Percentiles rank a stretch among this genome's conserved stretches.
These are phyloP conservation scores for Saturnispora gosingensis DNA, from an alignment of 805 yeast species.

Conservation along the genomic window DNA sequence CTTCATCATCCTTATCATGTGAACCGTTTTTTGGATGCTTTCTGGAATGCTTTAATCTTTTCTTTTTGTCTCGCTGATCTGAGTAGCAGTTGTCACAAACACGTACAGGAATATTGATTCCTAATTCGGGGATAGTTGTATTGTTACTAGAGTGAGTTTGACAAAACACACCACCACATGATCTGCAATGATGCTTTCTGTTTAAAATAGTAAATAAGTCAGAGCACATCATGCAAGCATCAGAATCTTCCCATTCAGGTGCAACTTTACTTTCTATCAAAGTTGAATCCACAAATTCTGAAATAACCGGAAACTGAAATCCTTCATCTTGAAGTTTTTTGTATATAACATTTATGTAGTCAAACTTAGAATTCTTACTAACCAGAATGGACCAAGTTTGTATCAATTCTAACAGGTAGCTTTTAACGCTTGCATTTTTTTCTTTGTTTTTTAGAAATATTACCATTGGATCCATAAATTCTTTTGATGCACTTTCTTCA, in stretches of 20 bases:
- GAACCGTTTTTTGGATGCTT: conserved; percentile 1
- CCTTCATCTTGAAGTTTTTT: conserved; percentile 52
- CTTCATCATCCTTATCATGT: conserved; percentile 60
- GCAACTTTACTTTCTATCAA: conserved; percentile 87
- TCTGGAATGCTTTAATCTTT: conserved; percentile 11
- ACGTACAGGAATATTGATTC: conserved; percentile 81
- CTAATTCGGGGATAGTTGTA: conserved; percentile 69
- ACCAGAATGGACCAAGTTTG: conserved; percentile 76
- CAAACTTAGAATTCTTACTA: conserved; percentile 53
- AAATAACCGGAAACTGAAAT: conserved; percentile 53
- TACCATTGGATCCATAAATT: conserved; percentile 77
- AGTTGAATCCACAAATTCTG: conserved; percentile 29
- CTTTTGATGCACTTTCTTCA: conserved; percentile 68
- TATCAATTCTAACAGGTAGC: conserved; percentile 50
- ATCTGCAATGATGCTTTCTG: conserved; percentile 92
- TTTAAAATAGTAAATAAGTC: conserved; percentile 69
- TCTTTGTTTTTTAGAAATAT: conserved; percentile 27
- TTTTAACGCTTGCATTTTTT: conserved; percentile 44
- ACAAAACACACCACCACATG: conserved; percentile 93
- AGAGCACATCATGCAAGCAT: conserved; percentile 91
- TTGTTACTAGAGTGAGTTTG: conserved; percentile 73
- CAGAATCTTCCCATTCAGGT: conserved; percentile 96
- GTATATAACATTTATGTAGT: conserved; percentile 56
- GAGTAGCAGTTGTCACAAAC: conserved; percentile 87
- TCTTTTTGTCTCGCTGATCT: conserved; percentile 38